A percentile compares a stretch with the other conserved stretches of the same genome.
These are phyloP conservation scores for Sordaria brevicollis DNA, from an alignment of 495 filamentous ascomycete species.

Conservation along the genomic window DNA sequence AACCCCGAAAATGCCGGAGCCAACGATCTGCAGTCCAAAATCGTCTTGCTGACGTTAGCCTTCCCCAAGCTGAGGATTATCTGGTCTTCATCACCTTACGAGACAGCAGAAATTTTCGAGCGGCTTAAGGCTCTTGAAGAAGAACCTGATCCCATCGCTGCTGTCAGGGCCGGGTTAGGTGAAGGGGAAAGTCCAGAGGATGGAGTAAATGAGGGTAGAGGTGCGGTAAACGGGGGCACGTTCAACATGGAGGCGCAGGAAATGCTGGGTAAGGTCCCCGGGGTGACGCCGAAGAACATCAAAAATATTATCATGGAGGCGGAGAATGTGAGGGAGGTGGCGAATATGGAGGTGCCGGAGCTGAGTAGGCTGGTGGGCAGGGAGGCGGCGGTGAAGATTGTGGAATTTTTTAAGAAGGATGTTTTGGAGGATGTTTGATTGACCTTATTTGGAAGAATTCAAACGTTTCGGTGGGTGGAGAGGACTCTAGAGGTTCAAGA, in stretches of 20 bases:
- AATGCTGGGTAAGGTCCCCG: conserved; percentile 79
- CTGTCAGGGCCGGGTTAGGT: conserved; percentile 73
- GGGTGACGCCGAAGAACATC: conserved; percentile 70
- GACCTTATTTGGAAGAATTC: too few relatives aligned
- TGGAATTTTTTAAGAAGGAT: conserved; percentile 76
- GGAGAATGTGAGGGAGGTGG: conserved; percentile 69
- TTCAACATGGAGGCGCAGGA: conserved; percentile 63
- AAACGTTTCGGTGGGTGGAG: too few relatives aligned
- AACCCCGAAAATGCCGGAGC: conserved; percentile 40
- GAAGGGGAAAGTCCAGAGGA: conserved; percentile 42
- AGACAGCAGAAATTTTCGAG: conserved; percentile 94
- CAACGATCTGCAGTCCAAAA: conserved; percentile 77
- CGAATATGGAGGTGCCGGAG: conserved; percentile 73
- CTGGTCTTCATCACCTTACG: conserved; percentile 88
- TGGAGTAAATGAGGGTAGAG: neutral
- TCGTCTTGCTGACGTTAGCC: conserved; percentile 85
- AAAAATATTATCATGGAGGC: conserved; percentile 59
- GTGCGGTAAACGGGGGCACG: conserved; percentile 15
- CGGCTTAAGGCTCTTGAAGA: conserved; percentile 78
- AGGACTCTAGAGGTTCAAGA: too few relatives aligned
- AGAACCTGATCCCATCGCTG: conserved; percentile 84
- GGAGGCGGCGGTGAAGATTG: conserved; percentile 69
- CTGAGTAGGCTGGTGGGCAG: conserved; percentile 63
- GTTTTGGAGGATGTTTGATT: conserved; percentile 48
- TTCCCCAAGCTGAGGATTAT: conserved; percentile 85